Evolutionary conservation across 2,329 filamentous ascomycete genomes (phyloP).

Genomic region (Phyllosticta paracitricarpa): DNA sequence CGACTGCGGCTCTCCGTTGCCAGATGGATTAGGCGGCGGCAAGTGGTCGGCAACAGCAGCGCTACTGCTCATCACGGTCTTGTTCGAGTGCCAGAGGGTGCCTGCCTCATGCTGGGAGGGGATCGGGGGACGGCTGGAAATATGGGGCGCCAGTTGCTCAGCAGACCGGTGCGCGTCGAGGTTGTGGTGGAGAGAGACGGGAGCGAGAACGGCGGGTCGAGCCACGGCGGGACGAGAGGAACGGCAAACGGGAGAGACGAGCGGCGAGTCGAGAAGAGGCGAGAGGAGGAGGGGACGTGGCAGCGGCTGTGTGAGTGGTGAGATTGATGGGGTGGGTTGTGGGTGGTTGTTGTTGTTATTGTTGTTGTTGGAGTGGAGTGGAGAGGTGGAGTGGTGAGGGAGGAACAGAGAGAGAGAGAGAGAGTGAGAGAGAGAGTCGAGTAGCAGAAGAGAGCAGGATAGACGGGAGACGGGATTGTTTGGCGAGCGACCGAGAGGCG

Average conservation of each 20-base stretch:
- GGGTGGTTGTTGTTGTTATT: background rate
- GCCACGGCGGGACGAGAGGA: background rate
- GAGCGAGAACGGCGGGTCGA: background rate
- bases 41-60: constrained; percentile 12
- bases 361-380: background rate
- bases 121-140: constrained; percentile 5
- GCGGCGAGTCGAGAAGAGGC: background rate
- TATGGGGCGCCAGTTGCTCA: constrained; percentile 9
- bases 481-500: background rate
- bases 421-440: no score
- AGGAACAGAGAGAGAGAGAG: background rate
- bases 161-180: constrained; percentile 11
- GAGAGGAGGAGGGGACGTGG: background rate
- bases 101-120: constrained; percentile 12
- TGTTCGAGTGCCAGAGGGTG: constrained; percentile 3
- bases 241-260: background rate
- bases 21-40: constrained; percentile 11
- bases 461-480: background rate
- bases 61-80: constrained; percentile 13
- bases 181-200: background rate
- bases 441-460: no score
- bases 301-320: background rate
- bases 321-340: background rate
- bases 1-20: constrained; percentile 10
- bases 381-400: background rate